These are phyloP conservation scores for Fusarium sp. DNA, from an alignment of 2,329 filamentous ascomycete species.

Conservation along the genomic window DNA sequence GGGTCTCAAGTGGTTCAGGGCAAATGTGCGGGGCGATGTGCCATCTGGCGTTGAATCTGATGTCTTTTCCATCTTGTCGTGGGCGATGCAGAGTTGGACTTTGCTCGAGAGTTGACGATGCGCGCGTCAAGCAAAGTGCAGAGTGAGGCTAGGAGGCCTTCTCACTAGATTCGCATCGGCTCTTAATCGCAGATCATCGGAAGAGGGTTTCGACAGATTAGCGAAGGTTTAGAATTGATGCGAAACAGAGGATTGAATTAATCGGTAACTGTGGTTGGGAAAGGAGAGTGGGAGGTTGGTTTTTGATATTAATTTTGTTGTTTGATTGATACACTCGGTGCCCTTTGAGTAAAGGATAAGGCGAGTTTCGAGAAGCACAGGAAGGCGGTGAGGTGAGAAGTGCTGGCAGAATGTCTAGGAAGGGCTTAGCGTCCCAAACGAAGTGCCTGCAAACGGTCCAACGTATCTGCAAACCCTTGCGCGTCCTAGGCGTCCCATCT, in stretches of 20 bases:
- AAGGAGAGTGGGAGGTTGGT: slow-evolving; percentile 1
- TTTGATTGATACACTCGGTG: slow-evolving; percentile 21
- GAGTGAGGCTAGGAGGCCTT: slow-evolving; percentile 25
- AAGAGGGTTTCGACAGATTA: background rate
- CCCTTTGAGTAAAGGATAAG: slow-evolving; percentile 18
- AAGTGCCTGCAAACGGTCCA: background rate
- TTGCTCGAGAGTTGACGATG: slow-evolving; percentile 32
- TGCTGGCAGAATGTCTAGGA: slow-evolving; percentile 39
- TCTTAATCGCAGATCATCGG: slow-evolving; percentile 25
- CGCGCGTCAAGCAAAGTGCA: slow-evolving; percentile 37
- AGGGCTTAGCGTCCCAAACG: background rate
- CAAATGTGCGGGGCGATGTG: slow-evolving; percentile 68
- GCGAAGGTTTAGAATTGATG: background rate
- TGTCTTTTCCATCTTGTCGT: slow-evolving; percentile 49
- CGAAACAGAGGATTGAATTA: background rate
- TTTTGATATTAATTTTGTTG: slow-evolving; percentile 23
- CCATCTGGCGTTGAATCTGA: slow-evolving; percentile 53
- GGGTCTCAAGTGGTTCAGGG: slow-evolving; percentile 67
- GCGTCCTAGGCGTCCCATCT: no score
- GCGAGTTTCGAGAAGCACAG: slow-evolving; percentile 29
- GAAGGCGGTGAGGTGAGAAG: slow-evolving; percentile 42
- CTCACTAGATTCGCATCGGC: slow-evolving; percentile 37
- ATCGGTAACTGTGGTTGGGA: background rate
- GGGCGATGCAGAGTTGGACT: slow-evolving; percentile 2
- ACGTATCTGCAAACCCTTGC: slow-evolving; percentile 34